Base-by-base conservation (phyloP, 2,329 filamentous ascomycete genomes). In the Rhytidhysteron rufulum region DNA sequence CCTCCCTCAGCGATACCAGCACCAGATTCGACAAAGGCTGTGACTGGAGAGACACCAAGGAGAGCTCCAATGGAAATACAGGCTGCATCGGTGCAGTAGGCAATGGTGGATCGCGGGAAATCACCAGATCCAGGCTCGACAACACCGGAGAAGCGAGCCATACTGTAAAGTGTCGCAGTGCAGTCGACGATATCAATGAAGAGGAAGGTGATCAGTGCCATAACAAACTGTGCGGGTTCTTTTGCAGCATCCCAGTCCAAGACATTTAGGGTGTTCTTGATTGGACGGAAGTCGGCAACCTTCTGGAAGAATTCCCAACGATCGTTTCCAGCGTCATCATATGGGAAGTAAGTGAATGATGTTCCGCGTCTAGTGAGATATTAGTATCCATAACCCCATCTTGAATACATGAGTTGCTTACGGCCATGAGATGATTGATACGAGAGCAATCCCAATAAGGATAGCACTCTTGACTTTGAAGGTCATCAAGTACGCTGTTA, bases 101-200 rank as follows among this genome's bases (percentile, higher is more conserved):
- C 88, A 5, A 88, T 68, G 1, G 88, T 85, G 11, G 86, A 91
- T 35, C 88, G 85, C 59, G 93, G 87, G 45, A 95, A 95, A 58
- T 95, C 88, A 54, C 88, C 83, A 0, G 87, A 90, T 33, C 82
- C 77, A 43, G 85, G 81, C 50, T 95, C 86, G 54, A 94, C 83
- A 33, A 88, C 80, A 25, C 86, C 82, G 50, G 83, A 85, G 60
- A 91, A 91, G 17, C 83, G 83, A 18, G 88, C 88, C 88, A 95
- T 94, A 29, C 85, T 85, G 68, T 94, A 95, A 39, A 94, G 70
- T 0, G 88, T 94, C 46, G 87, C 88, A 0, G 88, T 94, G 49
- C 82, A 86, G 66, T 94, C 88, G 38, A 95, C 80, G 44, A 95
- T 91, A 58, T 95, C 88, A 50, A 94, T 88, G 54, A 94, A 94